A percentile compares a stretch with the other conserved stretches of the same genome.
These are phyloP conservation scores for Myochromella boudieri DNA, from an alignment of 768 basidiomycete genomes.

Conservation along the genomic window DNA sequence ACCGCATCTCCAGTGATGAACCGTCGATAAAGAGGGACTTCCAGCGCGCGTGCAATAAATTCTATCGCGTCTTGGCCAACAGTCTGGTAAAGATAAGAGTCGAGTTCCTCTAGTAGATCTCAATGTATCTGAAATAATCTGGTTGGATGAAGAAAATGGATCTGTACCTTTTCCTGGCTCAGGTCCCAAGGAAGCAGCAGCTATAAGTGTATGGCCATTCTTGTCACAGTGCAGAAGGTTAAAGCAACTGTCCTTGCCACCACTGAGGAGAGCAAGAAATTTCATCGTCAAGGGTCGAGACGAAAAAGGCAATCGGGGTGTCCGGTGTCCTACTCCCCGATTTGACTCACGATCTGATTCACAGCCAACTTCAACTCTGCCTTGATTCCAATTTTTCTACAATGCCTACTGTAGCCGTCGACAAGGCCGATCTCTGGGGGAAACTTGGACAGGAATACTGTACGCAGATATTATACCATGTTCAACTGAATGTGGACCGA, in stretches of 20 bases:
- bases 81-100: slow-evolving; percentile 99
- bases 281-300: slow-evolving; percentile 55
- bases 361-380: slow-evolving; percentile 8
- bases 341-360: slow-evolving; percentile 32
- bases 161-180: slow-evolving; percentile 78
- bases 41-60: slow-evolving; percentile 80
- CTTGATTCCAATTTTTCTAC: slow-evolving; percentile 21
- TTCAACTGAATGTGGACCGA: slow-evolving; percentile 18
- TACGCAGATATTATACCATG: slow-evolving; percentile 33
- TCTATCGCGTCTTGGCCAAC: slow-evolving; percentile 95
- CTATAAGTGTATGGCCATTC: slow-evolving; percentile 86
- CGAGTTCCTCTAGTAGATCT: slow-evolving; percentile 98
- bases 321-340: slow-evolving; percentile 20
- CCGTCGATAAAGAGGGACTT: slow-evolving; percentile 80
- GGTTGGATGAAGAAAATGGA: slow-evolving; percentile 16
- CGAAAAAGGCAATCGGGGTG: slow-evolving; percentile 19
- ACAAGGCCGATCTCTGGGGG: slow-evolving; percentile 93
- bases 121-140: slow-evolving; percentile 20
- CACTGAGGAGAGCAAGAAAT: slow-evolving; percentile 91
- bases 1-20: slow-evolving; percentile 82
- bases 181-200: slow-evolving; percentile 87
- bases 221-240: slow-evolving; percentile 86
- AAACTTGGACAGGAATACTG: slow-evolving; percentile 83
- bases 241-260: slow-evolving; percentile 97
- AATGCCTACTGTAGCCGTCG: slow-evolving; percentile 95